Evolutionary conservation across 2,329 filamentous ascomycete genomes (phyloP), one percentile per base, ranked within the genome.

Genomic region (Penicillium sp.): DNA sequence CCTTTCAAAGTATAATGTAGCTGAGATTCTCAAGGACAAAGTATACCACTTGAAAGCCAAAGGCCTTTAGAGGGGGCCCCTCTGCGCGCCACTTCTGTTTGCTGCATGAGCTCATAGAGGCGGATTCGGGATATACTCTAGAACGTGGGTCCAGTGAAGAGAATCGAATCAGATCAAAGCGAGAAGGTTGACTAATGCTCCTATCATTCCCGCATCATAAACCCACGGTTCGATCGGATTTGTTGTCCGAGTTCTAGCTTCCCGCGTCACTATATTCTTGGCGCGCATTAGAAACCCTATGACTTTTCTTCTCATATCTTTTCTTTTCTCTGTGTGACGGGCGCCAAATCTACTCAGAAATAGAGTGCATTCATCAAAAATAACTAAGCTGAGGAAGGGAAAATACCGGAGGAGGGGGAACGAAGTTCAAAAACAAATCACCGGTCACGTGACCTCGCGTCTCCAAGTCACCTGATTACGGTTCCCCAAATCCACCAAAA

Each of bases 31-130:
- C 6, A 14, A 32, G 14, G n/a, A 9, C 6, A 8, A 7, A 18
- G 7, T 14, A 7, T 16, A 14, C 8, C 28, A 31, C 14, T 1
- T 3, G 8, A 32, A 32, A 16, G 7, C 9, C 10, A 3, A 32
- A 14, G 3, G 6, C 6, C 29, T 16, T 18, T 6, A 9, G 24
- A 9, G 24, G 6, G n/a, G 29, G 7, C 31, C 4, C 2, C 2
- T 18, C 31, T 8, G 16, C 14, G 8, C 14, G 31, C 42, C 37
- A 49, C 20, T 44, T 20, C 7, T 37, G 9, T 14, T 18, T 6
- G 16, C 23, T 28, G 3, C 6, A 49, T 45, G 46, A 49, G 46
- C 26, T 49, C 46, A 49, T 45, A 32, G 37, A 40, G 41, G 42
- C 42, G 32, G 14, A 4, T 18, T 8, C 32, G 29, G 46, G 31